These are phyloP conservation scores for Monosporozyma unispora DNA, from an alignment of 805 yeast genomes.

Conservation along the genomic window DNA sequence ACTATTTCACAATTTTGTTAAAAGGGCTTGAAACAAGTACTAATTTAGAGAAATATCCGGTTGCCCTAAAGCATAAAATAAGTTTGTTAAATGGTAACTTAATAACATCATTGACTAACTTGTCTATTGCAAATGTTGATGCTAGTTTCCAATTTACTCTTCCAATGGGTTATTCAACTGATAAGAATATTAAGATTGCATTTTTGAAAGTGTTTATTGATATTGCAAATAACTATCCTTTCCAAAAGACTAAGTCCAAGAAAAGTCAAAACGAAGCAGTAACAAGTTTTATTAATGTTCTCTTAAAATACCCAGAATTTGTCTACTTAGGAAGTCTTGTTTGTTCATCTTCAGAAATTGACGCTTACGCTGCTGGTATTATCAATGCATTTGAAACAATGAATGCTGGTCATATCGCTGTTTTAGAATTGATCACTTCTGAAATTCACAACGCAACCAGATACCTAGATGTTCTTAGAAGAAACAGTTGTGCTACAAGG, in stretches of 20 bases:
- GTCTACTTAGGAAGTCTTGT: slow-evolving; percentile 45
- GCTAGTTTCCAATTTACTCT: slow-evolving; percentile 66
- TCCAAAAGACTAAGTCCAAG: slow-evolving; percentile 20
- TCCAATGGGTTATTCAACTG: slow-evolving; percentile 66
- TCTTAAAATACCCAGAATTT: slow-evolving; percentile 34
- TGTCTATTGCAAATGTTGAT: slow-evolving; percentile 61
- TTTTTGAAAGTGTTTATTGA: slow-evolving; percentile 68
- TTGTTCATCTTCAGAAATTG: slow-evolving; percentile 60
- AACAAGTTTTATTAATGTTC: slow-evolving; percentile 18
- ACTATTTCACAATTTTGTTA: slow-evolving; percentile 54
- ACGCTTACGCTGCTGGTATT: slow-evolving; percentile 55
- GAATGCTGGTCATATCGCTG: slow-evolving; percentile 34
- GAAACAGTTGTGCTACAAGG: slow-evolving; percentile 72
- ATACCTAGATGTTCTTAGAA: slow-evolving; percentile 61
- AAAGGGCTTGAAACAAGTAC: slow-evolving; percentile 33
- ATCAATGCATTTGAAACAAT: slow-evolving; percentile 42
- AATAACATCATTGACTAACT: slow-evolving; percentile 54
- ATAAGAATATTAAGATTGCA: slow-evolving; percentile 53
- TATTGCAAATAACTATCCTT: slow-evolving; percentile 35
- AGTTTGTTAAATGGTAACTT: slow-evolving; percentile 49
- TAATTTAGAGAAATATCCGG: slow-evolving; percentile 23
- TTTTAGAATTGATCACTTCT: slow-evolving; percentile 43
- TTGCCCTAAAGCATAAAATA: slow-evolving; percentile 40
- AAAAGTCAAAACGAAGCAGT: slow-evolving; percentile 11
- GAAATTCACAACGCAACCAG: slow-evolving; percentile 52